Conservation (phyloP, 2,329 filamentous ascomycete species). For the Ambrosiella xylebori region DNA sequence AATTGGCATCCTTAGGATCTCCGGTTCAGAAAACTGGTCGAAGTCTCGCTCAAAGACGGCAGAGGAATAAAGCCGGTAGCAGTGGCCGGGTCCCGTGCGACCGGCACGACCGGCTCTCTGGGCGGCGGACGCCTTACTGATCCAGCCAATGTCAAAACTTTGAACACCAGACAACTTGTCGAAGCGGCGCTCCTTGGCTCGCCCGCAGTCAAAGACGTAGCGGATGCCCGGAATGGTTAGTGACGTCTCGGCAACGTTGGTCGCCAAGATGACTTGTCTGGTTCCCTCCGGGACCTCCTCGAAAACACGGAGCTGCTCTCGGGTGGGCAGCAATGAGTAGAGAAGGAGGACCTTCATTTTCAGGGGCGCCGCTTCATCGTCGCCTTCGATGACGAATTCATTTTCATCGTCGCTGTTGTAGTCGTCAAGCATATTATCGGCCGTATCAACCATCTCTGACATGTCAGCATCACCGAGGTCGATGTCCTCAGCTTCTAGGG, state of each 20-base stretch:
- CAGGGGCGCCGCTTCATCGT: conserved; percentile 35
- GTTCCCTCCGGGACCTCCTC: conserved; percentile 67
- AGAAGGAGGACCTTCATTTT: conserved; percentile 82
- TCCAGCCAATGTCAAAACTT: conserved; percentile 89
- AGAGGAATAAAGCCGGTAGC: conserved; percentile 85
- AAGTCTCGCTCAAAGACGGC: conserved; percentile 89
- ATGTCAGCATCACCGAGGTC: conserved; percentile 61
- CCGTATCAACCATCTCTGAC: conserved; percentile 24
- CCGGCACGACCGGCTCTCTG: conserved; percentile 89
- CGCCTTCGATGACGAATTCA: conserved; percentile 51
- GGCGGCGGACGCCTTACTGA: conserved; percentile 88
- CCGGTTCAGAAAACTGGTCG: conserved; percentile 66
- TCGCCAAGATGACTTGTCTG: conserved; percentile 75
- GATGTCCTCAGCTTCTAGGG: conserved; percentile 71
- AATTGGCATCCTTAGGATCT: conserved; percentile 79
- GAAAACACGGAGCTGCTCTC: conserved; percentile 82
- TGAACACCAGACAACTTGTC: conserved; percentile 81
- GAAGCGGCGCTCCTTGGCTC: conserved; percentile 82
- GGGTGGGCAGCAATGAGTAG: conserved; percentile 80
- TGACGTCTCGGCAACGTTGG: conserved; percentile 94
- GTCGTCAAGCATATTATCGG: conserved; percentile 39
- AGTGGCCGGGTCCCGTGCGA: conserved; percentile 88
- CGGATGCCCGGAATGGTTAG: conserved; percentile 88
- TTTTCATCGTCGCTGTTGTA: conserved; percentile 44
- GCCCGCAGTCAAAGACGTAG: conserved; percentile 89